Base-by-base conservation (phyloP, 2,329 filamentous ascomycete genomes). In the Tolypocladium capitatum region DNA sequence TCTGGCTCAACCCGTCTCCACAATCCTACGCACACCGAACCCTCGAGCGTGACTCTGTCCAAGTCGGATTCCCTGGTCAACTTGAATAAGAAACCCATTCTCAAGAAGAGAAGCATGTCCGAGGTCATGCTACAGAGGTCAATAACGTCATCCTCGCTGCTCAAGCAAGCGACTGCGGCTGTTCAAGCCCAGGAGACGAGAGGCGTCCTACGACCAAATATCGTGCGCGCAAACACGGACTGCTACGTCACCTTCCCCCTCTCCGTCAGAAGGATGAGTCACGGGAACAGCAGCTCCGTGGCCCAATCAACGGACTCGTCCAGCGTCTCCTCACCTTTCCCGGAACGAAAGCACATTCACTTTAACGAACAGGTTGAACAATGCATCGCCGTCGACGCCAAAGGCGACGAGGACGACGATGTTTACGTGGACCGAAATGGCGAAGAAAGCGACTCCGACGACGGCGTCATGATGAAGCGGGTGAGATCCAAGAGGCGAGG, bases 361-460 rank as follows among this genome's bases (percentile, higher is more conserved):
- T 98, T 98, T 65, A 92, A 96, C 61, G 86, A 96, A 60, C 86
- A 91, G 67, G 92, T 98, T 2, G 83, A 90, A 62, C 91, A 97
- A 63, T 96, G 90, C 63, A 96, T 96, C 54, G 92, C 92, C 8
- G 80, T 98, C 31, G 90, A 97, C 32, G 76, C 81, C 56, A 94
- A 94, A 67, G 81, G 86, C 53, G 83, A 83, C 24, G 84, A 90
- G 43, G 80, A 85, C 28, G 81, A 87, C 46, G 80, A 85, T 11
- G 74, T 83, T 13, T 75, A 80, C 24, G 66, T 73, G 4, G 75
- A 75, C 33, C 56, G 50, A 4, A 72, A 67, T 49, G 71, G 71
- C 38, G 76, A 80, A 46, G 78, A 81, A 53, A 80, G 76, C 51
- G 83, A 81, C 50, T 86, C 85, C 1, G 84, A 91, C 49, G 86